A percentile compares a stretch with the other conserved stretches of the same genome.
Conservation (phyloP, 2,329 filamentous ascomycete genomes). For the Daldinia sp. region DNA sequence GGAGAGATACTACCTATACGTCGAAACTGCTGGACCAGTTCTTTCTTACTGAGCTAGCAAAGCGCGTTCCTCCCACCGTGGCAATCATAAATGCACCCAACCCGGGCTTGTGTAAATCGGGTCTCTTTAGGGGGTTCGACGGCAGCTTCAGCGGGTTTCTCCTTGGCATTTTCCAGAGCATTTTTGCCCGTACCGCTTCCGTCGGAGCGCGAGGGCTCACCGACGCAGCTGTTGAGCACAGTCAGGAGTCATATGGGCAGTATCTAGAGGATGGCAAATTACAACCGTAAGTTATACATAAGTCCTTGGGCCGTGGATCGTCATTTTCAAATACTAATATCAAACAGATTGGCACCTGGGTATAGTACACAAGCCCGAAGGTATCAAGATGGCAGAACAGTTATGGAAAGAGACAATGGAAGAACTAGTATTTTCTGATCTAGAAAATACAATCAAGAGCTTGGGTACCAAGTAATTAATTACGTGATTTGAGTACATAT, state of each 20-base stretch:
- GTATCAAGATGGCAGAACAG: no score
- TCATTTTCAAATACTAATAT: no score
- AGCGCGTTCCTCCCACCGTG: constrained; percentile 32
- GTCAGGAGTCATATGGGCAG: not conserved
- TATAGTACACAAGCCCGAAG: no score
- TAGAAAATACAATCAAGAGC: no score
- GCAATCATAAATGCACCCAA: constrained; percentile 13
- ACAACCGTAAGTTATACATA: not conserved
- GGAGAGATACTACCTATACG: no score
- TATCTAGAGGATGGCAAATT: not conserved
- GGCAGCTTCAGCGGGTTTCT: not conserved
- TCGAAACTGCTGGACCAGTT: constrained; percentile 30
- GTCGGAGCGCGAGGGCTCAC: not conserved
- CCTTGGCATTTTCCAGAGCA: not conserved
- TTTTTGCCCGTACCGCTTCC: not conserved
- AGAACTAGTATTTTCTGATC: no score
- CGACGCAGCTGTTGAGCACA: not conserved
- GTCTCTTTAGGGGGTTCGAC: not conserved
- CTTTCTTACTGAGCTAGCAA: constrained; percentile 41
- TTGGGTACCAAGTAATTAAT: no score
- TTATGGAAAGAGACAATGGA: no score
- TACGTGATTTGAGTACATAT: no score
- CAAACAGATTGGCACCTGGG: no score
- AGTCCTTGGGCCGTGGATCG: no score
- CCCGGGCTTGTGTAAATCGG: constrained; percentile 17